phyloP scores from a whole-genome alignment of 768 basidiomycete genomes.

The Tubosaeta brunneosetosa region DNA sequence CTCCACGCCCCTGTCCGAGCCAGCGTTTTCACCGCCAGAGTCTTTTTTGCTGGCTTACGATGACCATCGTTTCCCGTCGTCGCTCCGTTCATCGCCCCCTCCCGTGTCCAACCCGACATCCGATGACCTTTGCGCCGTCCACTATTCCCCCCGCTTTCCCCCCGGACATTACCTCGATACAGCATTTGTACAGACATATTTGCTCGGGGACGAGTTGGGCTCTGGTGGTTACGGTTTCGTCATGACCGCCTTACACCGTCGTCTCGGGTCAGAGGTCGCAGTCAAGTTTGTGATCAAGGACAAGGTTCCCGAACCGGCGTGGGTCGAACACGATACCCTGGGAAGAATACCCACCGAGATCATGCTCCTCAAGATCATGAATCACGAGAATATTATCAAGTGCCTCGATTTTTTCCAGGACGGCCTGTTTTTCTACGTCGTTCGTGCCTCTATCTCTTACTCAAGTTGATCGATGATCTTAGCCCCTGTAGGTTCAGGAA shows the following conservation, averaged over 20 bases:
- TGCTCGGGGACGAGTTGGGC: slow-evolving; percentile 74
- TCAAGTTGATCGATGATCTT: slow-evolving; percentile 1
- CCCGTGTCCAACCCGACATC: not conserved
- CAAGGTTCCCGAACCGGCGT: slow-evolving; percentile 48
- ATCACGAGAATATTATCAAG: slow-evolving; percentile 78
- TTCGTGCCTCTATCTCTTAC: slow-evolving; percentile 35
- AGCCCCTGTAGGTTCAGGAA: slow-evolving; percentile 68
- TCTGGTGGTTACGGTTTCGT: slow-evolving; percentile 95
- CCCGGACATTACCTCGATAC: slow-evolving; percentile 54
- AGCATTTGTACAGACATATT: slow-evolving; percentile 55
- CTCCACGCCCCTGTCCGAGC: not conserved
- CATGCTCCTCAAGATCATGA: slow-evolving; percentile 64
- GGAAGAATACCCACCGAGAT: slow-evolving; percentile 79
- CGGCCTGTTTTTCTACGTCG: slow-evolving; percentile 78
- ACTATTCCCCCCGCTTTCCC: slow-evolving; percentile 53
- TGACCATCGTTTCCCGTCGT: slow-evolving; percentile 1
- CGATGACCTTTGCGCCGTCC: slow-evolving; percentile 14
- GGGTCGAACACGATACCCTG: slow-evolving; percentile 54
- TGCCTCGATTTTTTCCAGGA: slow-evolving; percentile 87
- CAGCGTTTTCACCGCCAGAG: not conserved
- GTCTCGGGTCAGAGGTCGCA: slow-evolving; percentile 66
- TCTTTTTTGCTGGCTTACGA: slow-evolving; percentile 25
- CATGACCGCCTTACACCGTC: slow-evolving; percentile 71
- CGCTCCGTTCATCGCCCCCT: not conserved
- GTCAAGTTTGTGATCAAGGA: slow-evolving; percentile 93